Evolutionary conservation across 805 yeast genomes (phyloP), one percentile per base, ranked within the genome.

Genomic region (Suhomyces pyralidae): DNA sequence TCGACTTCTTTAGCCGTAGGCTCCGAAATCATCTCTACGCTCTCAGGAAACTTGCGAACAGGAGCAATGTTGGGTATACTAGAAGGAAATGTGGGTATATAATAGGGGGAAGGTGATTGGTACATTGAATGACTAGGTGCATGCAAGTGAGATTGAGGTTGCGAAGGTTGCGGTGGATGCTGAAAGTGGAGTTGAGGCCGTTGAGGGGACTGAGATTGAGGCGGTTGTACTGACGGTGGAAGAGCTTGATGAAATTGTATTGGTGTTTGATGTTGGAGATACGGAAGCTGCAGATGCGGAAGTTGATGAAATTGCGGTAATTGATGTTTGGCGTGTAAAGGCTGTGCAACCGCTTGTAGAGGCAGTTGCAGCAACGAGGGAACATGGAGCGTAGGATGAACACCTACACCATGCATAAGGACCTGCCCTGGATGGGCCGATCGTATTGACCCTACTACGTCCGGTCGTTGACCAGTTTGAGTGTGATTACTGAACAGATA

Each of bases 131-230:
- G 50, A 28, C 43, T 50, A 25, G 22, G 52, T 34, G 19, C 30
- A 19, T 47, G 56, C 38, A 28, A 34, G 15, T 57, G 58, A 38
- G 45, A 49, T 28, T 40, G 60, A n/a, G 43, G 49, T 36, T 54
- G 58, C 10, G 19, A 12, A 5, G 28, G 51, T 45, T 49, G 56
- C n/a, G 26, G 28, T 25, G 45, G 53, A 6, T 34, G 46, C 26
- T 49, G 54, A 25, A 20, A 28, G n/a, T 49, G 49, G 19, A 24
- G 53, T 26, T 40, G 54, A 17, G 30, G 28, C 10, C 8, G 17
- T 22, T 14, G 51, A 12, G 36, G 45, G 14, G 26, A 45, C 24
- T 36, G 42, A 3, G 17, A 19, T 19, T 38, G 42, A 38, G 9
- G 46, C 3, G 12, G 49, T 28, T 51, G 54, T 19, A 12, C 40